Base-by-base conservation (phyloP, 129 eudicot species). In the Centaurea solstitialis region DNA sequence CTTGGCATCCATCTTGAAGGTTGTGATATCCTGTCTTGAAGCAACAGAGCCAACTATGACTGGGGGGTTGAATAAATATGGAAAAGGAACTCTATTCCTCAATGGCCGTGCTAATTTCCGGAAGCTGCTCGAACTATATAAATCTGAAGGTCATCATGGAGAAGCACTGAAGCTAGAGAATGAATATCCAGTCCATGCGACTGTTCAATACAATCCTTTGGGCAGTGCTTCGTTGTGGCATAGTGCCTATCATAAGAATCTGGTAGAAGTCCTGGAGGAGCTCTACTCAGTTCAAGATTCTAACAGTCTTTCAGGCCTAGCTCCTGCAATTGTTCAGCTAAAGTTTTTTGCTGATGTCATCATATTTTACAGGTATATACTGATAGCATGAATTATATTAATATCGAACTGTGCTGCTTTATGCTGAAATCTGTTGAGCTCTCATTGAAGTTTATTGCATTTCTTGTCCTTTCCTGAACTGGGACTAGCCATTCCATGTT, bases 21-120 rank as follows among this genome's bases (percentile, higher is more conserved):
- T 95, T 82, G 87, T 91, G 70, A 80, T 89, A 76, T 88, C 97
- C 37, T 93, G 99, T 92, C 82, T 95, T 73, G 86, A 85, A 76
- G 82, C 81, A 81, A 86, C 80, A 67, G 82, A 71, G 68, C 76
- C 71, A 80, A 70, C 73, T 41, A 53, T 71, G 24, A 57, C 75
- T 17, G 85, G 79, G 62, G 77, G 76, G 26, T 59, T 64, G 22
- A 80, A 71, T 68, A 84, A 72, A 73, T 70, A 82, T 76, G 91
- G 85, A 80, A 85, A 86, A 81, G 90, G 86, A 81, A 77, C 88
- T 82, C 81, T 86, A 64, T 83, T 80, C 80, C 83, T 80, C 30
- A 75, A 61, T 64, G 91, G 87, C 8, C 85, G 79, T 65, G 85
- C 85, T 47, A 89, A 78, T 82, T 82, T 82, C 73, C 83, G 79